A percentile compares a stretch with the other conserved stretches of the same genome.
phyloP scores from a whole-genome alignment of 2,329 filamentous ascomycete species.

The Chrysoporthe cubensis region DNA sequence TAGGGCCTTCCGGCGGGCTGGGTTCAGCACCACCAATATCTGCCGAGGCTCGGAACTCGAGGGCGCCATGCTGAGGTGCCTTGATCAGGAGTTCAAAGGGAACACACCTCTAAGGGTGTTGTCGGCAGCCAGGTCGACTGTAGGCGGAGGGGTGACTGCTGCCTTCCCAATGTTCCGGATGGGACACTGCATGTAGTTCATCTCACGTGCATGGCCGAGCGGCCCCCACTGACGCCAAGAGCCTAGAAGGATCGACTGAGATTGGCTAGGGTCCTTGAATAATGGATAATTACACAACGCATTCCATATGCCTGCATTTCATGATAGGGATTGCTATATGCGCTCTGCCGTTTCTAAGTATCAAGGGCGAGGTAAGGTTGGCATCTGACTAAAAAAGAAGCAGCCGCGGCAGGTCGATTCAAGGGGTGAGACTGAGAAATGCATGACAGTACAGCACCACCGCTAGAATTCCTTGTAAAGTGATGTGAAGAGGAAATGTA shows the following conservation, averaged over 20 bases:
- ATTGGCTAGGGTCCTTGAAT: background rate
- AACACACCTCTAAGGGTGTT: background rate
- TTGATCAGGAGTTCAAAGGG: background rate
- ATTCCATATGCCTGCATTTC: no score
- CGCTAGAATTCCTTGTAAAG: no score
- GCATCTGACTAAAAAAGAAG: no score
- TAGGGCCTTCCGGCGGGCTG: constrained; percentile 54
- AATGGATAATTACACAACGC: no score
- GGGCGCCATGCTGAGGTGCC: constrained; percentile 50
- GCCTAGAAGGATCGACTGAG: background rate
- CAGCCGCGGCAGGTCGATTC: no score
- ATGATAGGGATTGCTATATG: background rate
- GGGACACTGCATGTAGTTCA: background rate
- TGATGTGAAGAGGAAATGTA: no score
- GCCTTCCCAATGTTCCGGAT: background rate
- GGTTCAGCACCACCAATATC: constrained; percentile 58
- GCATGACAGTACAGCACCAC: no score
- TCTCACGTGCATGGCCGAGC: constrained; percentile 1
- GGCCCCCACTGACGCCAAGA: background rate
- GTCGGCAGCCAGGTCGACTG: background rate
- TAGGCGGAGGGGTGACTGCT: no score
- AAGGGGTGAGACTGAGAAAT: no score
- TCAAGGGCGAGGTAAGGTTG: no score
- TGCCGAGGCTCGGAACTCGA: constrained; percentile 59
- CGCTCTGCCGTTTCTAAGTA: background rate